These are phyloP conservation scores for Daphne laureola DNA, from an alignment of 441 rosid genomes.

Conservation along the genomic window DNA sequence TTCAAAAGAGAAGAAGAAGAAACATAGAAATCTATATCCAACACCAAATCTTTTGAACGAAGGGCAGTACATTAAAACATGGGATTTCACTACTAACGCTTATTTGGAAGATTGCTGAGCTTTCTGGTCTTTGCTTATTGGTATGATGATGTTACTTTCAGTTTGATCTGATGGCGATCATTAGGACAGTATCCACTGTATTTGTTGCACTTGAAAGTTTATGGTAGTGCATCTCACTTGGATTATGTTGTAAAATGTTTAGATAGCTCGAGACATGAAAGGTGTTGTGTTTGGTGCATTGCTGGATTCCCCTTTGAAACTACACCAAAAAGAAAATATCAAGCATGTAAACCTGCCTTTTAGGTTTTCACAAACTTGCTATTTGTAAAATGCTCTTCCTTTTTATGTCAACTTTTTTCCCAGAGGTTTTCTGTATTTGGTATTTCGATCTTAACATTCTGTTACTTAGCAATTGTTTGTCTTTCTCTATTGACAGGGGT, in stretches of 20 bases:
- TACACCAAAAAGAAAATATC: conserved; percentile 88
- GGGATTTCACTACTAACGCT: conserved; percentile 95
- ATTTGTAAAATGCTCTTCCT: background rate
- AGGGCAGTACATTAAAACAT: conserved; percentile 98
- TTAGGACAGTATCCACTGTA: background rate
- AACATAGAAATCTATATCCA: conserved; percentile 21
- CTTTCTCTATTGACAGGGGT: conserved; percentile 40
- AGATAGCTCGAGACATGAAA: conserved; percentile 83
- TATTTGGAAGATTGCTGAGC: conserved; percentile 65
- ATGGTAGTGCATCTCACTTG: conserved; percentile 1
- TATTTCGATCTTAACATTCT: too few relatives aligned
- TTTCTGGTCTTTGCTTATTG: conserved; percentile 84
- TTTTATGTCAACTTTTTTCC: background rate
- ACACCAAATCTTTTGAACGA: conserved; percentile 43
- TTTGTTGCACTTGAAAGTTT: background rate
- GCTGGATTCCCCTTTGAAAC: conserved; percentile 72
- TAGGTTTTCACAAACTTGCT: conserved; percentile 1
- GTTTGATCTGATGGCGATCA: background rate
- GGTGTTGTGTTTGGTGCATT: conserved; percentile 87
- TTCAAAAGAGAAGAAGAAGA: too few relatives aligned
- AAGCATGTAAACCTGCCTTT: conserved; percentile 29
- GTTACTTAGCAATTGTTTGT: conserved; percentile 9
- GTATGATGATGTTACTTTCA: conserved; percentile 27
- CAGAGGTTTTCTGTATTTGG: too few relatives aligned
- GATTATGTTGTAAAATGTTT: conserved; percentile 23